Conservation (phyloP, 768 basidiomycete species). For the Pholiota conissans region DNA sequence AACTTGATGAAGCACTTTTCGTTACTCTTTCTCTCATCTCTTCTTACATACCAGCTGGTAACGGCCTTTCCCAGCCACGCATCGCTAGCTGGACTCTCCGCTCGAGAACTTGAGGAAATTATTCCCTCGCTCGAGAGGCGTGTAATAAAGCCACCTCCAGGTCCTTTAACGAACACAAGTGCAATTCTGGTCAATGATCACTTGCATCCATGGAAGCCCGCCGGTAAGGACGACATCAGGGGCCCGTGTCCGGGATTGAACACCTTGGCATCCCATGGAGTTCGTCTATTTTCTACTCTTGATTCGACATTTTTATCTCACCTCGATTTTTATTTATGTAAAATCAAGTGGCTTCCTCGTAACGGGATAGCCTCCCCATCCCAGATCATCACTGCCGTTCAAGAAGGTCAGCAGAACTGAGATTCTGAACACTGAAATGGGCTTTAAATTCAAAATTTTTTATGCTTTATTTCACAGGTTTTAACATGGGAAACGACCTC, state of each 20-base stretch:
- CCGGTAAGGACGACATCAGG: background rate
- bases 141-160: background rate
- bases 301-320: background rate
- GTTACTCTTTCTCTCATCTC: too few species aligned
- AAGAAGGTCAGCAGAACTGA: constrained; percentile 17
- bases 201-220: background rate
- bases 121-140: background rate
- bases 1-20: too few species aligned
- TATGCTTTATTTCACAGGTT: too few species aligned
- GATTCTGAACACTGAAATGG: background rate
- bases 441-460: too few species aligned
- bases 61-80: background rate
- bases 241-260: constrained; percentile 6
- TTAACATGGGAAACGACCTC: constrained; percentile 19
- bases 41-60: background rate
- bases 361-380: constrained; percentile 14
- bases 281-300: background rate
- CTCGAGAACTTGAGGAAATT: constrained; percentile 3
- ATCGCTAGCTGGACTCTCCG: background rate
- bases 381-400: constrained; percentile 16
- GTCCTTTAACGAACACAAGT: background rate
- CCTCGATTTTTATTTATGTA: too few species aligned
- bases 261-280: constrained; percentile 2
- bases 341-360: constrained; percentile 17
- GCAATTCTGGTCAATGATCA: constrained; percentile 1